Conservation (phyloP, 192 early-diverging fungal genomes). For the Dissophora ornata region DNA sequence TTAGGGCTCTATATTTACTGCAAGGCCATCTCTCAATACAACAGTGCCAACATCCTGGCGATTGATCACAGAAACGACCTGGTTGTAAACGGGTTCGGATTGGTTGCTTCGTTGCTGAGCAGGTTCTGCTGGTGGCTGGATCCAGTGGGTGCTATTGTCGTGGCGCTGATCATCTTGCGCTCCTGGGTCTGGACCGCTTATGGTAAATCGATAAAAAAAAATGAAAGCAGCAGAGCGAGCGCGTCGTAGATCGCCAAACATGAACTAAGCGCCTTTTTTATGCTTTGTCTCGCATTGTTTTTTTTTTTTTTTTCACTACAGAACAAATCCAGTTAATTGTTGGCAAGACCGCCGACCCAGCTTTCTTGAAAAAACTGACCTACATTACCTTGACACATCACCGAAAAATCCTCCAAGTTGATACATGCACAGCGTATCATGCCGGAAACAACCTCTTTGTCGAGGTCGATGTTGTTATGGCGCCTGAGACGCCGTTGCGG, state of each 20-base stretch:
- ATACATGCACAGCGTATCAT: slow-evolving; percentile 88
- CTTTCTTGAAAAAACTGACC: slow-evolving; percentile 84
- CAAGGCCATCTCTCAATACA: slow-evolving; percentile 66
- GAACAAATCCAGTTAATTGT: slow-evolving; percentile 86
- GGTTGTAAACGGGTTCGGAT: slow-evolving; percentile 76
- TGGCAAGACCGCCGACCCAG: slow-evolving; percentile 83
- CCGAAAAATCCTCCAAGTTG: slow-evolving; percentile 73
- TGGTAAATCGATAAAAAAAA: slow-evolving; percentile 56
- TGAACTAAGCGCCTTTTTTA: too few species aligned
- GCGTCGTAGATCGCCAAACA: too few species aligned
- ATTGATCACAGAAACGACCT: slow-evolving; percentile 84
- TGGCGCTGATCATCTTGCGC: slow-evolving; percentile 75
- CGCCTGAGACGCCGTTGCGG: slow-evolving; percentile 80
- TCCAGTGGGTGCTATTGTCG: slow-evolving; percentile 75
- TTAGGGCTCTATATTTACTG: slow-evolving; percentile 75
- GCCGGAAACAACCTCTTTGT: slow-evolving; percentile 92
- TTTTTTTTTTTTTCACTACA: slow-evolving; percentile 15
- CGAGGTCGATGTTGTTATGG: slow-evolving; percentile 97
- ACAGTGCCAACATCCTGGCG: slow-evolving; percentile 73
- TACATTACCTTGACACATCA: slow-evolving; percentile 89
- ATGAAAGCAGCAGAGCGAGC: too few species aligned
- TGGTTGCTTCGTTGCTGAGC: slow-evolving; percentile 74
- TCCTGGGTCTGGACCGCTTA: slow-evolving; percentile 75
- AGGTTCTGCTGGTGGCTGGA: slow-evolving; percentile 79
- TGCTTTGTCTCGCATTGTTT: too few species aligned